phyloP scores from a whole-genome alignment of 805 yeast species.

The Lipomyces starkeyi region DNA sequence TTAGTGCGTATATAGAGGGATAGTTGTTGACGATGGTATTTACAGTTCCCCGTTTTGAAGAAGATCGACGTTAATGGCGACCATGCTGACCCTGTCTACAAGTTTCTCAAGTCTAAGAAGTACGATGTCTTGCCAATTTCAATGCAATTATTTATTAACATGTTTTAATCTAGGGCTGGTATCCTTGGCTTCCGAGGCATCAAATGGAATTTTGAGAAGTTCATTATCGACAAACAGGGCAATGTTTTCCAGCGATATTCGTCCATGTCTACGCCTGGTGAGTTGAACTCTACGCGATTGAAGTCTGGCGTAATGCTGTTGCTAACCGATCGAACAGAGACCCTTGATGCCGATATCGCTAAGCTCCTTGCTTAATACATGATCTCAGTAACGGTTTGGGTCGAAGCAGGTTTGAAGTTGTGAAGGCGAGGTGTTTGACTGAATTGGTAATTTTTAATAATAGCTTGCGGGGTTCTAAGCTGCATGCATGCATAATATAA shows the following conservation, averaged over 20 bases:
- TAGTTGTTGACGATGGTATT: neutral
- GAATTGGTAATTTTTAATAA: neutral
- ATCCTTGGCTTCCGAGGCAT: slow-evolving; percentile 72
- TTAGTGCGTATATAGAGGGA: neutral
- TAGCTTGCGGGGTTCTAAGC: neutral
- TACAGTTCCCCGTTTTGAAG: slow-evolving; percentile 76
- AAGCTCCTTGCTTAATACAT: slow-evolving; percentile 11
- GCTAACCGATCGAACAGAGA: slow-evolving; percentile 11
- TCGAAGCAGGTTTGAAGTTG: neutral
- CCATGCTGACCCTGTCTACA: slow-evolving; percentile 78
- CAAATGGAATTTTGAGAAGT: slow-evolving; percentile 83
- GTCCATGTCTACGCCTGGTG: slow-evolving; percentile 68
- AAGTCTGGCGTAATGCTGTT: neutral
- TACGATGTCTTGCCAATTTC: slow-evolving; percentile 10
- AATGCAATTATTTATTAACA: neutral
- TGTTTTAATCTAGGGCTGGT: slow-evolving; percentile 45
- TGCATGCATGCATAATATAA: neutral
- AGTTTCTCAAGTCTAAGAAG: slow-evolving; percentile 72
- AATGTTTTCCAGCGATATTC: slow-evolving; percentile 65
- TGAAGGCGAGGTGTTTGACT: neutral
- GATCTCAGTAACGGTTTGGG: neutral
- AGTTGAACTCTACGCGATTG: slow-evolving; percentile 3
- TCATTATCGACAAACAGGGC: slow-evolving; percentile 64
- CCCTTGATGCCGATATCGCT: slow-evolving; percentile 21
- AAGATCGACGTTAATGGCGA: slow-evolving; percentile 91